A percentile compares a stretch with the other conserved stretches of the same genome.
Conservation (phyloP, 2,329 filamentous ascomycete genomes). For the Ceratocystis eucalypticola region DNA sequence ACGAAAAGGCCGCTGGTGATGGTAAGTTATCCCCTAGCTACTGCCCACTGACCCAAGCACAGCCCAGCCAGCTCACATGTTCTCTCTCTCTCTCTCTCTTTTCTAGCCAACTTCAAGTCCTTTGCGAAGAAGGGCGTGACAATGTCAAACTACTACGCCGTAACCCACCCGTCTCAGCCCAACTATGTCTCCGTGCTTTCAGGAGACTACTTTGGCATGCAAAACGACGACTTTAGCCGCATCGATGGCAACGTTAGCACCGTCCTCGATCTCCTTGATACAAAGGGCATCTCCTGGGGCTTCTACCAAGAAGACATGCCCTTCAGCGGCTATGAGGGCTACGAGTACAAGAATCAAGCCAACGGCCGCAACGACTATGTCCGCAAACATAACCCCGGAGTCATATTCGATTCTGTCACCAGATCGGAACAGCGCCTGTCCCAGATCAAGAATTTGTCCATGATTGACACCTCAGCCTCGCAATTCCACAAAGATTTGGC, state of each 20-base stretch:
- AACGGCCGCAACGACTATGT: conserved; percentile 63
- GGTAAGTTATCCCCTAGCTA: conserved; percentile 29
- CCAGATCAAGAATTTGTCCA: conserved; percentile 57
- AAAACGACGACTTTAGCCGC: conserved; percentile 51
- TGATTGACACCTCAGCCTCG: conserved; percentile 31
- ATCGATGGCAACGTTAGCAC: conserved; percentile 49
- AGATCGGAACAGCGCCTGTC: conserved; percentile 45
- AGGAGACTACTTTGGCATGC: conserved; percentile 61
- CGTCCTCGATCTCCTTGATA: conserved; percentile 54
- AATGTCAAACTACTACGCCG: conserved; percentile 35
- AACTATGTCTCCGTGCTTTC: conserved; percentile 59
- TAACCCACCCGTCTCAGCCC: conserved; percentile 61
- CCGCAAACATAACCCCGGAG: conserved; percentile 61
- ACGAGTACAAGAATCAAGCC: conserved; percentile 47
- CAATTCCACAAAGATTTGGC: conserved; percentile 55
- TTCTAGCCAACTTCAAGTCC: conserved; percentile 23
- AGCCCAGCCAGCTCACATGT: background rate
- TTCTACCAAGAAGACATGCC: conserved; percentile 70
- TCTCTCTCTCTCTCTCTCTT: background rate
- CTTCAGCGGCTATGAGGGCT: conserved; percentile 58
- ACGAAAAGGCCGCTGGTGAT: conserved; percentile 48
- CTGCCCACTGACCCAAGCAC: background rate
- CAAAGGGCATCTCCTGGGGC: conserved; percentile 51
- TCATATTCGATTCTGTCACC: conserved; percentile 54
- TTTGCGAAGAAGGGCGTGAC: conserved; percentile 26